These are phyloP conservation scores for Elsinoe arachidis DNA, from an alignment of 2,329 filamentous ascomycete species.

Conservation along the genomic window DNA sequence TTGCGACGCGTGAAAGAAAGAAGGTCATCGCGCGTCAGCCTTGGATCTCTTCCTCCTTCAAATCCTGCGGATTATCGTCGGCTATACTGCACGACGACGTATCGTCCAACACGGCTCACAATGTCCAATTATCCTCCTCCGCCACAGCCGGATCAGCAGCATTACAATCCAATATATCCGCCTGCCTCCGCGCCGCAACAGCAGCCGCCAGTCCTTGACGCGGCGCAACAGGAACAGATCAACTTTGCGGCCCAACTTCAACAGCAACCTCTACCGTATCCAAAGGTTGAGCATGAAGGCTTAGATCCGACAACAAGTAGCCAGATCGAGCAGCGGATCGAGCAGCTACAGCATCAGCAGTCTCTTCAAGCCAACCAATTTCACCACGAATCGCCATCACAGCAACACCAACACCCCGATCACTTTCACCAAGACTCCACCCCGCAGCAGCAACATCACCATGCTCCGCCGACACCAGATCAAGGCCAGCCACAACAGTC, in stretches of 20 bases:
- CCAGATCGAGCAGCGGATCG: constrained; percentile 22
- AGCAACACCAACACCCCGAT: constrained; percentile 2
- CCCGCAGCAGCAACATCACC: constrained; percentile 6
- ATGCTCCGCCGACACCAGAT: constrained; percentile 5
- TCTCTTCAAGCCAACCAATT: constrained; percentile 10
- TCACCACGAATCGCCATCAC: constrained; percentile 12
- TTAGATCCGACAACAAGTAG: constrained; percentile 17
- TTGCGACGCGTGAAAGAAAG: neutral
- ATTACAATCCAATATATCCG: constrained; percentile 28
- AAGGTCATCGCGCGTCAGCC: neutral
- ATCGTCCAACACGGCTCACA: neutral
- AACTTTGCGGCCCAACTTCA: constrained; percentile 26
- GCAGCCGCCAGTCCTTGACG: constrained; percentile 22
- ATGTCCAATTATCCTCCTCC: constrained; percentile 32
- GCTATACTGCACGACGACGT: constrained; percentile 7
- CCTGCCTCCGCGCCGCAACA: constrained; percentile 23
- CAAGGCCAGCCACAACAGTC: constrained; percentile 17
- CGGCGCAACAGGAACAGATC: constrained; percentile 26
- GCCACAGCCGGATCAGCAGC: constrained; percentile 27
- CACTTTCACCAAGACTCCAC: neutral
- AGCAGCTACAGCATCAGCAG: constrained; percentile 25
- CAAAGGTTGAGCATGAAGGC: constrained; percentile 26
- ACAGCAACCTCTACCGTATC: constrained; percentile 24
- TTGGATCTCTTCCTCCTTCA: neutral
- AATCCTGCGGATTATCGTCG: constrained; percentile 6